Evolutionary conservation across 129 eudicot genomes (phyloP).

Genomic region (Chrysanthemum makinoi): DNA sequence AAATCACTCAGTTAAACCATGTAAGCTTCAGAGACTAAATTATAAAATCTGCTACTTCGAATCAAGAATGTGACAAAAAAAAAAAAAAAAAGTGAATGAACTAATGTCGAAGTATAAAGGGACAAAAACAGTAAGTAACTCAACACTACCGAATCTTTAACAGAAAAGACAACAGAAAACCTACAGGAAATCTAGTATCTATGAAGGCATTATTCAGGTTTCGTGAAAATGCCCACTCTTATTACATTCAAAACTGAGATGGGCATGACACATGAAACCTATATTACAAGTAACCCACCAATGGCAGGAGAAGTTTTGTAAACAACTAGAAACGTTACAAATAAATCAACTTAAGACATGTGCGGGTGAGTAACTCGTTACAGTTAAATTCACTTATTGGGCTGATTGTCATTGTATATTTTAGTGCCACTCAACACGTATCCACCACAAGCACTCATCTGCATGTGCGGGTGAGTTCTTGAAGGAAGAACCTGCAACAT

Average conservation of each 20-base stretch:
- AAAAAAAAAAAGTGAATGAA: background rate
- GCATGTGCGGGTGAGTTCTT: slow-evolving; percentile 98
- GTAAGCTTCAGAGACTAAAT: background rate
- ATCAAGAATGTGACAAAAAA: background rate
- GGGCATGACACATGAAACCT: slow-evolving; percentile 5
- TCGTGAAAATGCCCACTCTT: background rate
- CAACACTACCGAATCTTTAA: slow-evolving; percentile 11
- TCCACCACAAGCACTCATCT: slow-evolving; percentile 91
- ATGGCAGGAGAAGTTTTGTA: background rate
- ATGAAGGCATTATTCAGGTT: slow-evolving; percentile 12
- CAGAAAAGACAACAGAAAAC: background rate
- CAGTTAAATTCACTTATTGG: slow-evolving; percentile 20
- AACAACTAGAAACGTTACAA: background rate
- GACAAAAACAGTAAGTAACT: background rate
- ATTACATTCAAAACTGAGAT: slow-evolving; percentile 24
- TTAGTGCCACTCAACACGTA: slow-evolving; percentile 77
- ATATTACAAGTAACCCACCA: slow-evolving; percentile 12
- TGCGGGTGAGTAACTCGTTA: background rate
- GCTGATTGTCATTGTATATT: slow-evolving; percentile 35
- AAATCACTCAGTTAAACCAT: background rate
- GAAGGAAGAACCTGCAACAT: slow-evolving; percentile 84
- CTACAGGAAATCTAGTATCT: slow-evolving; percentile 24
- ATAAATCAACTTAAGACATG: background rate
- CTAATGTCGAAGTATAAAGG: too few species aligned
- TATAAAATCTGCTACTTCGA: background rate